Percentiles rank a stretch among this genome's conserved stretches.
Conservation (phyloP, 2,329 filamentous ascomycete genomes). For the Septoria petroselini region DNA sequence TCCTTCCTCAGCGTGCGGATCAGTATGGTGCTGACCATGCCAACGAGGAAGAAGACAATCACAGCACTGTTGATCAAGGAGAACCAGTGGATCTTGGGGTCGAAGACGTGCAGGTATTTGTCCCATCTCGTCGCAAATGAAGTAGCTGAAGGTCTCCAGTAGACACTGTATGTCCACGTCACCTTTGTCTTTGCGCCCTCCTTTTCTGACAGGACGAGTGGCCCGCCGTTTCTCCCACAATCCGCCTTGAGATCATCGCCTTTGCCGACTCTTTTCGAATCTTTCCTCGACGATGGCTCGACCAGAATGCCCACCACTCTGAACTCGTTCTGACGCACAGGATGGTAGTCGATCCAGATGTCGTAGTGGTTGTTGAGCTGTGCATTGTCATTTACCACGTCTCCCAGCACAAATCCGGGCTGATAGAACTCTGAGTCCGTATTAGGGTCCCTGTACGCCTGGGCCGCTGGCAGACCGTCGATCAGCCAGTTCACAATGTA, state of each 20-base stretch:
- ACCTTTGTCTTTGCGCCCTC: slow-evolving; percentile 59
- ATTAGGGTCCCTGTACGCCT: slow-evolving; percentile 72
- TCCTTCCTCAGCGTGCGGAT: slow-evolving; percentile 87
- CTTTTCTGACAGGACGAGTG: slow-evolving; percentile 64
- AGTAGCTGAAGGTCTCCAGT: slow-evolving; percentile 78
- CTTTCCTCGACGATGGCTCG: slow-evolving; percentile 69
- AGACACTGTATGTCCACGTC: slow-evolving; percentile 87
- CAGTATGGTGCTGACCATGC: slow-evolving; percentile 90
- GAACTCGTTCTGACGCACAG: slow-evolving; percentile 68
- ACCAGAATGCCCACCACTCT: slow-evolving; percentile 91
- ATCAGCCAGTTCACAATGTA: slow-evolving; percentile 96
- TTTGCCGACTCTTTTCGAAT: slow-evolving; percentile 53
- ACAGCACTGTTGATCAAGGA: slow-evolving; percentile 94
- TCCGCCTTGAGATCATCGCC: slow-evolving; percentile 50
- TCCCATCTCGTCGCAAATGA: slow-evolving; percentile 98
- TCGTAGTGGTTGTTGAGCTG: slow-evolving; percentile 93
- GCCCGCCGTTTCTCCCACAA: slow-evolving; percentile 58
- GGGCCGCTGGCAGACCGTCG: slow-evolving; percentile 87
- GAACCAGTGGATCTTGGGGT: slow-evolving; percentile 99
- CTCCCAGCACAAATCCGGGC: slow-evolving; percentile 76
- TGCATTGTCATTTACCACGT: slow-evolving; percentile 54
- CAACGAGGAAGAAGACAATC: slow-evolving; percentile 85
- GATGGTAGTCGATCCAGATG: slow-evolving; percentile 88
- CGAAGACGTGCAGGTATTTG: slow-evolving; percentile 95
- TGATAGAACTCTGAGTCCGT: slow-evolving; percentile 81